Evolutionary conservation across 495 filamentous ascomycete species (phyloP).

Genomic region (Trichoderma erinaceum): DNA sequence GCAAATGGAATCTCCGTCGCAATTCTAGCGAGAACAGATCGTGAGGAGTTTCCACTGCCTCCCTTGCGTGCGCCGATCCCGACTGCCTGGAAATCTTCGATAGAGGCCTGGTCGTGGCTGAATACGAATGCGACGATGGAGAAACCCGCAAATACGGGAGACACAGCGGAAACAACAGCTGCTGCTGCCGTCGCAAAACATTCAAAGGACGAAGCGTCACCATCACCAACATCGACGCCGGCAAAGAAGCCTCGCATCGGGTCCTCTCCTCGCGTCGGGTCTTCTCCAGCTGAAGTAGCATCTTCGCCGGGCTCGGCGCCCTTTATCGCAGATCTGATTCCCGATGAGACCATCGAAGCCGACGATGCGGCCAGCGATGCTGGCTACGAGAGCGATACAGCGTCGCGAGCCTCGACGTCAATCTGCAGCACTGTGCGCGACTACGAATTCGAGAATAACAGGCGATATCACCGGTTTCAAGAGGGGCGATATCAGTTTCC

Average conservation of each 20-base stretch:
- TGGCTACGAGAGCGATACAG: conserved; percentile 41
- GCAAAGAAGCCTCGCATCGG: conserved; percentile 5
- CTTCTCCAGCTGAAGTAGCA: background rate
- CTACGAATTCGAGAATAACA: conserved; percentile 45
- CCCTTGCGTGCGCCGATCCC: too few relatives aligned
- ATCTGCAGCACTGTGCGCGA: conserved; percentile 33
- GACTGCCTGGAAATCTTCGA: background rate
- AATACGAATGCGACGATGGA: background rate
- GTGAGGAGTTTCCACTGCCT: too few relatives aligned
- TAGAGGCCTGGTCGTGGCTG: background rate
- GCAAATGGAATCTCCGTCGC: too few relatives aligned
- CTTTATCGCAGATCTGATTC: background rate
- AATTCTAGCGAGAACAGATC: too few relatives aligned
- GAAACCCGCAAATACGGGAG: background rate
- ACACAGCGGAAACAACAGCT: background rate
- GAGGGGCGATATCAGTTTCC: conserved; percentile 49
- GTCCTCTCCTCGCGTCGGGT: too few relatives aligned
- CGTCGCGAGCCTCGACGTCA: conserved; percentile 41
- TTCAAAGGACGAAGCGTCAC: background rate
- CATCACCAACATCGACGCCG: background rate
- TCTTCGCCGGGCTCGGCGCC: background rate
- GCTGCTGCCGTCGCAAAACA: background rate
- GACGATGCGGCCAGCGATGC: conserved; percentile 16
- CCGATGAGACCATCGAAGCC: background rate
- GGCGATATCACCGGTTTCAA: conserved; percentile 50